Conservation (phyloP, 345 rosid genomes). For the Microthlaspi erraticum region DNA sequence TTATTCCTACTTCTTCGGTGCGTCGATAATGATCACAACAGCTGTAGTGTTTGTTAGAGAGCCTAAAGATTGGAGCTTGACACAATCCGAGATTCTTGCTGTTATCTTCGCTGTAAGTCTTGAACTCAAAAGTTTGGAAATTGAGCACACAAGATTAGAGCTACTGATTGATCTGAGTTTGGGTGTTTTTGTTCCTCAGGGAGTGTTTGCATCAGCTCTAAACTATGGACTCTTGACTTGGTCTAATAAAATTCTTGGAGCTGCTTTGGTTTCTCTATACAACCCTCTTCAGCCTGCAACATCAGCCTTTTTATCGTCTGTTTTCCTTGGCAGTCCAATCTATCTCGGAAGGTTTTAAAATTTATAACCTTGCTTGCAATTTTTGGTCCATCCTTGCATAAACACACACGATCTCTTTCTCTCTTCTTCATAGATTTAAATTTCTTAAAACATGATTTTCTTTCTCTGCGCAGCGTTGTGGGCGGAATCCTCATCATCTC, state of each 20-base stretch:
- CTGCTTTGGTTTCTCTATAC: slow-evolving; percentile 94
- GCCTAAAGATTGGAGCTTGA: slow-evolving; percentile 80
- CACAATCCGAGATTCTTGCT: slow-evolving; percentile 74
- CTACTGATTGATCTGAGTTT: not conserved
- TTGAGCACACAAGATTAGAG: slow-evolving; percentile 2
- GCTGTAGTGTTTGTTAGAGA: slow-evolving; percentile 63
- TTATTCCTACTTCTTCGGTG: slow-evolving; percentile 80
- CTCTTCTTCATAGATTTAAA: not conserved
- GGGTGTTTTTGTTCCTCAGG: slow-evolving; percentile 49
- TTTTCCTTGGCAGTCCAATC: slow-evolving; percentile 90
- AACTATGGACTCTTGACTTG: slow-evolving; percentile 89
- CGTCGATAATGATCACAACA: slow-evolving; percentile 65
- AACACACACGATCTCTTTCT: not conserved
- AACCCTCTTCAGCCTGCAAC: slow-evolving; percentile 92
- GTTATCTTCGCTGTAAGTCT: slow-evolving; percentile 75
- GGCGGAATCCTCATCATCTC: slow-evolving; percentile 85
- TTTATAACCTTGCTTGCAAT: slow-evolving; percentile 4
- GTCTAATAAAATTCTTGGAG: slow-evolving; percentile 94
- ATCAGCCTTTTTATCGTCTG: slow-evolving; percentile 70
- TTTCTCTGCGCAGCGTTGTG: slow-evolving; percentile 54
- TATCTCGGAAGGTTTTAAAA: slow-evolving; percentile 81
- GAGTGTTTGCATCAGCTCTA: slow-evolving; percentile 82
- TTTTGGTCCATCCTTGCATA: not conserved
- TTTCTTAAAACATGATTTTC: not conserved
- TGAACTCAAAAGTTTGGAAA: no score